A percentile compares a stretch with the other conserved stretches of the same genome.
Evolutionary conservation across 768 basidiomycete species (phyloP).

Genomic region (Leccinum uliginosum): DNA sequence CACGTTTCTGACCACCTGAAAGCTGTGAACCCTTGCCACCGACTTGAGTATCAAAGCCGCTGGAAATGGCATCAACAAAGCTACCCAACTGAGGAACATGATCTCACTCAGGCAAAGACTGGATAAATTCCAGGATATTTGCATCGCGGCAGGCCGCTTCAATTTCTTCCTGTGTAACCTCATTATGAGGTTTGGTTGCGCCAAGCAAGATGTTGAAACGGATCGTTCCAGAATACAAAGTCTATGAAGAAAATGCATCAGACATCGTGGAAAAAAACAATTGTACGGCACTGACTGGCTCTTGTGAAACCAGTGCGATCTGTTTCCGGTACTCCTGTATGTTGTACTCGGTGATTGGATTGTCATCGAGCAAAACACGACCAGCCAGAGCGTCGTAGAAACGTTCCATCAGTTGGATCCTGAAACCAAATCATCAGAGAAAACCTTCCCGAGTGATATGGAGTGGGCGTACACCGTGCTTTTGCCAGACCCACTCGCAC

Average conservation of each 20-base stretch:
- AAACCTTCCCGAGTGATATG: background rate
- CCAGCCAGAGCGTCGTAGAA: constrained; percentile 84
- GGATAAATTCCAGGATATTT: constrained; percentile 89
- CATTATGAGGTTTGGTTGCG: constrained; percentile 65
- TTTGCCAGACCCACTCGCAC: constrained; percentile 79
- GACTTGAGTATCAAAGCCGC: constrained; percentile 88
- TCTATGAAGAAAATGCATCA: constrained; percentile 28
- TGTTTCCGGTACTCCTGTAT: constrained; percentile 85
- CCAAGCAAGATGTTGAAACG: constrained; percentile 91
- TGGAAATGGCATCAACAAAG: constrained; percentile 25
- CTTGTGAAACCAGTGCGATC: constrained; percentile 88
- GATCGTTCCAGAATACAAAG: constrained; percentile 86
- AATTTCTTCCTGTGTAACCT: constrained; percentile 85
- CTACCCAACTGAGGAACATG: background rate
- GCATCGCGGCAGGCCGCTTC: constrained; percentile 82
- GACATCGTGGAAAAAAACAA: constrained; percentile 3
- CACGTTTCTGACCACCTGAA: constrained; percentile 85
- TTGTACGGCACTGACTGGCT: constrained; percentile 40
- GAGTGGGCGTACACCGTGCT: constrained; percentile 60
- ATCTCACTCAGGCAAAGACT: constrained; percentile 74
- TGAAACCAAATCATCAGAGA: constrained; percentile 20
- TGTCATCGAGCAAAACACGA: constrained; percentile 66
- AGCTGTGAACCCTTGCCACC: constrained; percentile 88
- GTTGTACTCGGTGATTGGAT: constrained; percentile 72
- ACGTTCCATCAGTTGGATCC: constrained; percentile 80